These are phyloP conservation scores for Lasiosphaeris hirsuta DNA, from an alignment of 495 filamentous ascomycete species.

Conservation along the genomic window DNA sequence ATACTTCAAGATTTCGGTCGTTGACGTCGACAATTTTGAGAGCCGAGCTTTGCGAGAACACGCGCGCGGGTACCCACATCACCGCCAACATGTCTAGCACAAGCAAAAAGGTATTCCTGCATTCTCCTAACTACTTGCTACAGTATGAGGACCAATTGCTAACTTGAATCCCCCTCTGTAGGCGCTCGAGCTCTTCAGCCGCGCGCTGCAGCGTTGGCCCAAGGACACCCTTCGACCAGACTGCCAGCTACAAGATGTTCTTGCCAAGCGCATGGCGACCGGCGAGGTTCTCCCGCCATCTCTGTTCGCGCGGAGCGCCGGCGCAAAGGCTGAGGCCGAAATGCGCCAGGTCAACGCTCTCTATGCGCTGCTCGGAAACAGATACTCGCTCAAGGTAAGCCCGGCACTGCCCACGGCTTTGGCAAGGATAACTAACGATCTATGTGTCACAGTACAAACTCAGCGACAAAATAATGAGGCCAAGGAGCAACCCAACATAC, in stretches of 20 bases:
- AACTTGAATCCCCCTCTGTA: not conserved
- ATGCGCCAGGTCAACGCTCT: constrained; percentile 66
- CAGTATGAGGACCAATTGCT: not conserved
- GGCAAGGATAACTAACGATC: not conserved
- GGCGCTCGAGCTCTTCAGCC: constrained; percentile 43
- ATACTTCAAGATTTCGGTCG: too few species aligned
- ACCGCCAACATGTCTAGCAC: constrained; percentile 24
- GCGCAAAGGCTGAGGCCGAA: constrained; percentile 32
- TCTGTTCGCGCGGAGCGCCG: constrained; percentile 1
- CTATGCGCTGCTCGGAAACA: constrained; percentile 69
- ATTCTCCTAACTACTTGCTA: too few species aligned
- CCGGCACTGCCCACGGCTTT: not conserved
- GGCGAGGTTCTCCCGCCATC: constrained; percentile 45
- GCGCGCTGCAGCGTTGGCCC: constrained; percentile 75
- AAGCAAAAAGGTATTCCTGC: not conserved
- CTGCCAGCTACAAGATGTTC: constrained; percentile 66
- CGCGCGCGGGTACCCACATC: not conserved
- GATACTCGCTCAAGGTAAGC: constrained; percentile 60
- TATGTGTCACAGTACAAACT: constrained; percentile 56
- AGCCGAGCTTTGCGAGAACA: too few species aligned
- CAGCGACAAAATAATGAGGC: constrained; percentile 56
- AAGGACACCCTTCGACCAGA: constrained; percentile 72
- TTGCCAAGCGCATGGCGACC: constrained; percentile 59
- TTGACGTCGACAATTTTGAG: too few species aligned
- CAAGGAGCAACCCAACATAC: constrained; percentile 71